phyloP scores from a whole-genome alignment of 2,329 filamentous ascomycete genomes.

The Corinectria fuckeliana region DNA sequence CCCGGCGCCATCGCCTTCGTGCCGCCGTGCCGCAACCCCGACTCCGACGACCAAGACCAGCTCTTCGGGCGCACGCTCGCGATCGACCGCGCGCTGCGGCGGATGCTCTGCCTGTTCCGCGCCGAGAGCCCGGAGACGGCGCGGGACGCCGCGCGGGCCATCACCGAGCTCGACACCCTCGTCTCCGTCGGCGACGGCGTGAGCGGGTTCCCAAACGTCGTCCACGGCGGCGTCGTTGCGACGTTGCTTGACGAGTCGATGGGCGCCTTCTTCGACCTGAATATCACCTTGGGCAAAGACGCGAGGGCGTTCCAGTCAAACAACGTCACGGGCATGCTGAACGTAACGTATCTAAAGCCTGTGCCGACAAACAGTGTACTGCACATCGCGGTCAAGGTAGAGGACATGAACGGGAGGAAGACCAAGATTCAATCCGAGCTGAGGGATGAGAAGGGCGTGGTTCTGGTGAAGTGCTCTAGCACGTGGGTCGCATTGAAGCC shows the following conservation, averaged over 20 bases:
- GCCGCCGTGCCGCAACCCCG: slow-evolving; percentile 43
- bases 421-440: slow-evolving; percentile 41
- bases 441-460: slow-evolving; percentile 38
- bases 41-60: slow-evolving; percentile 40
- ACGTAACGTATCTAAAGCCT: slow-evolving; percentile 44
- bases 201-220: slow-evolving; percentile 41
- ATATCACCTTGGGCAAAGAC: slow-evolving; percentile 42
- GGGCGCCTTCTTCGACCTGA: slow-evolving; percentile 46
- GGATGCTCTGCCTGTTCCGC: slow-evolving; percentile 46
- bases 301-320: slow-evolving; percentile 36
- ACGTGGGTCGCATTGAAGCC: slow-evolving; percentile 43
- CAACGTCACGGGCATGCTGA: slow-evolving; percentile 45
- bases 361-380: slow-evolving; percentile 41
- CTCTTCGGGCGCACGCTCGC: slow-evolving; percentile 44
- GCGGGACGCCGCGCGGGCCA: slow-evolving; percentile 31
- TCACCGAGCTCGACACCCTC: slow-evolving; percentile 41
- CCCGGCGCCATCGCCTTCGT: slow-evolving; percentile 42
- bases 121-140: slow-evolving; percentile 34
- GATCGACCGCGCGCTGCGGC: slow-evolving; percentile 34
- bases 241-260: slow-evolving; percentile 48
- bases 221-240: slow-evolving; percentile 47
- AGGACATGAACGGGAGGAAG: slow-evolving; percentile 44
- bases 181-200: slow-evolving; percentile 44
- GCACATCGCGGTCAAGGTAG: slow-evolving; percentile 41
- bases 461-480: slow-evolving; percentile 41